Evolutionary conservation across 805 yeast species (phyloP).

Genomic region (Candida gorgasii): DNA sequence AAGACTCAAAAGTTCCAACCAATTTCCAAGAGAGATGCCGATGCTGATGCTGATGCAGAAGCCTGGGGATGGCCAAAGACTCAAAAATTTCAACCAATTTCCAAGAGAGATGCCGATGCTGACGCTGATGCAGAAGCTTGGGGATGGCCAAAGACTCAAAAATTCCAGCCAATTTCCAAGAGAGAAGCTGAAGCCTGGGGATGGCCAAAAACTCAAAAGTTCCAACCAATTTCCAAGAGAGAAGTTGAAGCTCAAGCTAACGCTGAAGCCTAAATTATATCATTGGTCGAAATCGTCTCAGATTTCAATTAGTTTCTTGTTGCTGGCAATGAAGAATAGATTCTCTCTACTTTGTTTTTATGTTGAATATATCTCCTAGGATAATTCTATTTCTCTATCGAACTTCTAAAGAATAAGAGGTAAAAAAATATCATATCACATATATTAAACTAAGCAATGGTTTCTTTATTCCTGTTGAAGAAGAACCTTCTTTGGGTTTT

Average conservation of each 20-base stretch:
- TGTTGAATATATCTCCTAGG: not conserved
- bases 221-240: conserved; percentile 15
- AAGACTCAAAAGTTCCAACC: conserved; percentile 18
- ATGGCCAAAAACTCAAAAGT: conserved; percentile 12
- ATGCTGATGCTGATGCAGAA: conserved; percentile 11
- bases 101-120: conserved; percentile 12
- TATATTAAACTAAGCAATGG: not conserved
- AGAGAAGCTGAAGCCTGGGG: conserved; percentile 16
- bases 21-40: conserved; percentile 13
- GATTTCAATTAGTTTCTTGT: not conserved
- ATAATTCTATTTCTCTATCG: not conserved
- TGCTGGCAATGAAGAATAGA: not conserved
- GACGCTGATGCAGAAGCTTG: conserved; percentile 9
- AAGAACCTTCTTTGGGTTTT: conserved; percentile 10
- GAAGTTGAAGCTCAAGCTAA: conserved; percentile 20
- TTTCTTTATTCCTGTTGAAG: conserved; percentile 6
- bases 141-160: conserved; percentile 12
- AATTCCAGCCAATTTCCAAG: conserved; percentile 14
- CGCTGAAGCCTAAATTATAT: conserved; percentile 10
- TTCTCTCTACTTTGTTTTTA: not conserved
- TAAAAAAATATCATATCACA: not conserved
- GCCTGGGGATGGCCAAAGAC: conserved; percentile 10
- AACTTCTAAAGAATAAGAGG: not conserved
- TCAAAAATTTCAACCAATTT: conserved; percentile 13
- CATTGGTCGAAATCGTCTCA: conserved; percentile 11